Evolutionary conservation across 331 rosid species (phyloP), one percentile per base, ranked within the genome.

Genomic region (Malus hybrid): DNA sequence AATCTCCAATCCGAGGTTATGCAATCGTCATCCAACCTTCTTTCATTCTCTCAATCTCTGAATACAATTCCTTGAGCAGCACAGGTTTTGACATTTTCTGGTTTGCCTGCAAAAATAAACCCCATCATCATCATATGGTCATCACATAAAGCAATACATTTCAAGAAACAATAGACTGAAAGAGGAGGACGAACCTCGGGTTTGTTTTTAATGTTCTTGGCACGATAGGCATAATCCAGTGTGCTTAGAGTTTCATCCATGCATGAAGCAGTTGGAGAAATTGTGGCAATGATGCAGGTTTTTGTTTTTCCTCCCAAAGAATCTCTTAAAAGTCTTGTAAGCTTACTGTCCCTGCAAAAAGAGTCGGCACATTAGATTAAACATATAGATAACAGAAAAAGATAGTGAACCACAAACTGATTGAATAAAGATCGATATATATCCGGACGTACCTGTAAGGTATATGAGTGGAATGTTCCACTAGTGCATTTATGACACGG

Each of bases 281-380:
- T 84, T 73, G 99, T 94, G 42, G 99, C 99, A 34, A 94, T 89
- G 63, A 94, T 85, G 85, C 99, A 94, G 57, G 99, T 94, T 81
- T 92, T 94, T 18, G 99, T 94, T 84, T 89, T 94, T 34, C 99
- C 99, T 69, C 99, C 99, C 55, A 94, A 83, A 68, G 99, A 94
- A 65, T 94, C 99, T 77, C 99, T 85, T 64, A 94, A 81, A 62
- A 94, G 81, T 84, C 99, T 85, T 19, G 99, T 94, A 66, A 94
- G 97, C 84, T 94, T 94, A 68, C 99, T 94, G 68, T 94, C 99
- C 87, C 99, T 94, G 97, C 64, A 85, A 48, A 56, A 28, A 65
- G 52, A 34, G 19, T 77, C 39, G 20, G 28, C 65, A 26, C 52
- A 66, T 24, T 76, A 24, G 30, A 50, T 9, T 36, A 42, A 48